Evolutionary conservation across 768 basidiomycete species (phyloP).

Genomic region (Hypholoma fasciculare): DNA sequence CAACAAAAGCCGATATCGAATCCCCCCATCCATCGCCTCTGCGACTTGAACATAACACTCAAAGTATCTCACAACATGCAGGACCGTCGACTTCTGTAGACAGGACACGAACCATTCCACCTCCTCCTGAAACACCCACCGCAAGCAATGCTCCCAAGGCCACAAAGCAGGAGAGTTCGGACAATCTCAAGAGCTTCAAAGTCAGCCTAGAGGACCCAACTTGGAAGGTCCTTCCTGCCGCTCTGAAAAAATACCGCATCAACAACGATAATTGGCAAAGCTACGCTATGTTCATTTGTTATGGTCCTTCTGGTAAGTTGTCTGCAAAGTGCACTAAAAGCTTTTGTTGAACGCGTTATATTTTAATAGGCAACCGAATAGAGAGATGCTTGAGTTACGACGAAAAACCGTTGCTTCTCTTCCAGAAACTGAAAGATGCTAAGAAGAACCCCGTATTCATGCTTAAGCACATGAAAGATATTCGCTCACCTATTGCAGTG

Average conservation of each 20-base stretch:
- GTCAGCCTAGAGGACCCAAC: conserved; percentile 98
- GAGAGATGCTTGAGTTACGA: conserved; percentile 97
- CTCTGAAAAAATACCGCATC: conserved; percentile 98
- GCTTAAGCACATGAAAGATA: conserved; percentile 96
- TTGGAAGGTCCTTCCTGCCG: conserved; percentile 97
- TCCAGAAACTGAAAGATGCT: conserved; percentile 95
- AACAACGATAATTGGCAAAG: conserved; percentile 99
- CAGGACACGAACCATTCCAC: conserved; percentile 32
- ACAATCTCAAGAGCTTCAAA: conserved; percentile 92
- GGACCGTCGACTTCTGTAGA: conserved; percentile 30
- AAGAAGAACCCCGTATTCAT: conserved; percentile 99
- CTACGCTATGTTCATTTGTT: conserved; percentile 99
- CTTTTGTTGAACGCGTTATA: neutral
- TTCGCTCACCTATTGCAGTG: conserved; percentile 94
- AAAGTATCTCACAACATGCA: conserved; percentile 36
- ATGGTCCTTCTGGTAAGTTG: conserved; percentile 80
- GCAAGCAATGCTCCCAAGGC: conserved; percentile 40
- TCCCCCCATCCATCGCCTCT: conserved; percentile 83
- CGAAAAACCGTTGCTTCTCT: conserved; percentile 94
- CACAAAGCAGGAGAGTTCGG: conserved; percentile 63
- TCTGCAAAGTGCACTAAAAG: neutral
- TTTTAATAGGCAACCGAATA: conserved; percentile 59
- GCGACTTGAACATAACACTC: conserved; percentile 70
- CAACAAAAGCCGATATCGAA: conserved; percentile 75
- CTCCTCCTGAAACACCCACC: conserved; percentile 32